phyloP scores from a whole-genome alignment of 2,329 filamentous ascomycete species.

The Colletotrichum sp. region DNA sequence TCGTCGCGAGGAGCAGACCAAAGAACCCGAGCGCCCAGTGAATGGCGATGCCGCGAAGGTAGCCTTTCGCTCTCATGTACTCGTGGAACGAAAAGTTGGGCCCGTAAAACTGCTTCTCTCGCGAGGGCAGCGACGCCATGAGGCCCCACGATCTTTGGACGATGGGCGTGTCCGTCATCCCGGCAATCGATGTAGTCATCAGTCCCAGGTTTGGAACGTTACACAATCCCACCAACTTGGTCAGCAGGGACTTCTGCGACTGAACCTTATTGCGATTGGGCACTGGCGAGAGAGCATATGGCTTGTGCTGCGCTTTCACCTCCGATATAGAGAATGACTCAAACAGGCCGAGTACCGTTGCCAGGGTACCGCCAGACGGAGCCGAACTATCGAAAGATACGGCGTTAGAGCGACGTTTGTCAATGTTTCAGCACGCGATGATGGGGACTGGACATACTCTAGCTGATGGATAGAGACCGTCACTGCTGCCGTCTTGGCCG shows the following conservation, averaged over 20 bases:
- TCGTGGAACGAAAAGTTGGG: slow-evolving; percentile 65
- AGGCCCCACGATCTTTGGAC: slow-evolving; percentile 70
- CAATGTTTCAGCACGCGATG: neutral
- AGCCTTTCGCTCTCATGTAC: slow-evolving; percentile 55
- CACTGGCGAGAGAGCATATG: slow-evolving; percentile 64
- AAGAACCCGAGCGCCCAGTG: slow-evolving; percentile 54
- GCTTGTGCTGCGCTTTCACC: slow-evolving; percentile 47
- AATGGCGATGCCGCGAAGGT: slow-evolving; percentile 52
- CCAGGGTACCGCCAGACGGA: slow-evolving; percentile 71
- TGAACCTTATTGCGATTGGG: slow-evolving; percentile 41
- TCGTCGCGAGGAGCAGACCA: slow-evolving; percentile 46
- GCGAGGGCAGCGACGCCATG: slow-evolving; percentile 45
- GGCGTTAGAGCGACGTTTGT: slow-evolving; percentile 1
- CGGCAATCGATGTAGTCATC: slow-evolving; percentile 57
- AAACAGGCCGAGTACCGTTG: slow-evolving; percentile 66
- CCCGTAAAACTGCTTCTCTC: slow-evolving; percentile 58
- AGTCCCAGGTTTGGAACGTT: slow-evolving; percentile 57
- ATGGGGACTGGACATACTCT: slow-evolving; percentile 35
- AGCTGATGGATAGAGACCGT: slow-evolving; percentile 53
- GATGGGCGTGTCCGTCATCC: slow-evolving; percentile 54
- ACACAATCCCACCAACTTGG: slow-evolving; percentile 54
- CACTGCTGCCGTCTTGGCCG: slow-evolving; percentile 56
- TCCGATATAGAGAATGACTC: slow-evolving; percentile 57
- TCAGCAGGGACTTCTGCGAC: slow-evolving; percentile 39
- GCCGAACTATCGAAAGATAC: slow-evolving; percentile 37